Base-by-base conservation (phyloP, 139 green algal species). In the Chlamydomonas eustigma region DNA sequence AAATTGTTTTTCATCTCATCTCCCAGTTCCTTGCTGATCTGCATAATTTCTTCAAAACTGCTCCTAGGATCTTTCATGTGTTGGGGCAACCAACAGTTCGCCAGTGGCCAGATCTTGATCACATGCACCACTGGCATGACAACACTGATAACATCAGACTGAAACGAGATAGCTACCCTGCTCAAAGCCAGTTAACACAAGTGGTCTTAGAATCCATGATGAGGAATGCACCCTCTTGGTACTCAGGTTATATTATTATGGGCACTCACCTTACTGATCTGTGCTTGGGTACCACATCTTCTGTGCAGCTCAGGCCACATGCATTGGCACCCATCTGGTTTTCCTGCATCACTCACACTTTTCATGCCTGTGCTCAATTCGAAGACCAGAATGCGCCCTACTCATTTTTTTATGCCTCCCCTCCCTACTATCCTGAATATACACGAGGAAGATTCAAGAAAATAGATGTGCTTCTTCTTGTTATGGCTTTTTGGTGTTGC, bases 91-190 rank as follows among this genome's bases (percentile, higher is more conserved):
- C 87, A 32, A 74, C 8, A 37, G 4, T 33, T 24, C 8, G 36
- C 33, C 12, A 58, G 24, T 74, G 68, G 68, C 37, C 36, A n/a
- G 68, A 63, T n/a, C 68, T 74, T 51, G 80, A 87, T 71, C 37
- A 78, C 37, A 79, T 90, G 68, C 79, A 71, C 0, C 87, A 93
- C 79, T 93, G 88, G 74, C 58, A 73, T 8, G 64, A 79, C 30
- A 79, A 79, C 39, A 79, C 64, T 32, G 64, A 79, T 39, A 79
- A 74, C 39, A 34, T 79, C 32, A 39, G 75, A 22, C 36, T 77
- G 12, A 58, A 18, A 18, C 44, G 44, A 58, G 44, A 58, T 18
- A 58, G 44, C 44, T 58, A 28, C 44, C 44, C 44, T 18, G 12
- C 12, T 28, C 44, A 58, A 18, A 58, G 44, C 44, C 44, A 74